phyloP scores from a whole-genome alignment of 1,139 yeast genomes.

The Groenewaldozyma auringiensis region DNA sequence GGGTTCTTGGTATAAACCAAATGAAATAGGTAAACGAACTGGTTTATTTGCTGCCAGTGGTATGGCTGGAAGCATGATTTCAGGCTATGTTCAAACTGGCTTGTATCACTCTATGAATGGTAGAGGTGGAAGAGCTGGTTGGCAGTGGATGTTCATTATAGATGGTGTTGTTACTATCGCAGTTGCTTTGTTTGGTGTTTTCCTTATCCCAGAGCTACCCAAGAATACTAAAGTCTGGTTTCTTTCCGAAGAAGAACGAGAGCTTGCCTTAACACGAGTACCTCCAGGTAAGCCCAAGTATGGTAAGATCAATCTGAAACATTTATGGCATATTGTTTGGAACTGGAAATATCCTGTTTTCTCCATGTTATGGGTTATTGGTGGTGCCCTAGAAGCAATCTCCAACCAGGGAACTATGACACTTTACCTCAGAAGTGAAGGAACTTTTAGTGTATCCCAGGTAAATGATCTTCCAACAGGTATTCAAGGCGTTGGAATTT shows the following conservation, averaged over 20 bases:
- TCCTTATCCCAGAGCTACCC: slow-evolving; percentile 65
- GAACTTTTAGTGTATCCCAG: slow-evolving; percentile 5
- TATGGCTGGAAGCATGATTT: slow-evolving; percentile 51
- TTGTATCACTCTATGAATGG: slow-evolving; percentile 43
- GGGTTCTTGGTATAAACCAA: slow-evolving; percentile 54
- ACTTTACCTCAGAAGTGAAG: slow-evolving; percentile 6
- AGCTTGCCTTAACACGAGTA: slow-evolving; percentile 8
- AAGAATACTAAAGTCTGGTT: slow-evolving; percentile 17
- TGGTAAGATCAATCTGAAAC: background rate
- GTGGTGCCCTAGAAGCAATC: slow-evolving; percentile 3
- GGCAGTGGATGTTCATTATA: slow-evolving; percentile 70
- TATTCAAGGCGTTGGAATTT: slow-evolving; percentile 6
- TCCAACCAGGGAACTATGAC: slow-evolving; percentile 5
- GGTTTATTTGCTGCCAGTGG: slow-evolving; percentile 56
- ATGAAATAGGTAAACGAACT: slow-evolving; percentile 53
- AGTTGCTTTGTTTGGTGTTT: slow-evolving; percentile 56
- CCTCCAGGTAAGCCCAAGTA: background rate
- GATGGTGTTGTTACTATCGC: slow-evolving; percentile 56
- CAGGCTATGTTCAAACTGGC: slow-evolving; percentile 60
- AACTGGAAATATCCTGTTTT: slow-evolving; percentile 8
- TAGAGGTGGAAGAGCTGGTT: slow-evolving; percentile 45
- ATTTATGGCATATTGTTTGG: background rate
- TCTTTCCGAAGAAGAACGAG: slow-evolving; percentile 13
- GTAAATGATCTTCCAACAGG: slow-evolving; percentile 8
- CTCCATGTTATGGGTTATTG: slow-evolving; percentile 4